phyloP scores from a whole-genome alignment of 805 yeast species.

The Zygoascus tannicola region DNA sequence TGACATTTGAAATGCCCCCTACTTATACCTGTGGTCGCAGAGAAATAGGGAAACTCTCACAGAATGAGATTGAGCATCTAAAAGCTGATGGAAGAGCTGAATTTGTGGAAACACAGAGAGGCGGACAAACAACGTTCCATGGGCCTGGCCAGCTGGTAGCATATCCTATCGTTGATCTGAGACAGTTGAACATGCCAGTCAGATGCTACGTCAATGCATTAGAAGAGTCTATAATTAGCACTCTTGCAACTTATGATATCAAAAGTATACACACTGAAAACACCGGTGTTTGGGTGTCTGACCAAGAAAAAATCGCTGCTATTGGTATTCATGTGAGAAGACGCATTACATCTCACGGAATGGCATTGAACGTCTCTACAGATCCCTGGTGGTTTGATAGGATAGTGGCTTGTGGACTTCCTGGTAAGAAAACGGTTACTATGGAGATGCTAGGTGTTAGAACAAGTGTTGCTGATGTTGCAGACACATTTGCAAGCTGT shows the following conservation, averaged over 20 bases:
- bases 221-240: constrained; percentile 45
- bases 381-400: constrained; percentile 62
- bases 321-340: constrained; percentile 83
- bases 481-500: constrained; percentile 34
- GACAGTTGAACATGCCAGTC: constrained; percentile 48
- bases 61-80: constrained; percentile 22
- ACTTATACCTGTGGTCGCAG: constrained; percentile 91
- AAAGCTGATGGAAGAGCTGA: constrained; percentile 33
- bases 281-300: constrained; percentile 81
- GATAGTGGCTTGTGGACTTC: constrained; percentile 80
- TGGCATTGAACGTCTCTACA: constrained; percentile 69
- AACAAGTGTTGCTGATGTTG: constrained; percentile 32
- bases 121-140: constrained; percentile 95
- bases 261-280: constrained; percentile 47
- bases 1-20: constrained; percentile 52
- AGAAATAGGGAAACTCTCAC: constrained; percentile 45
- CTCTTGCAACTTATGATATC: constrained; percentile 37
- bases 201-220: constrained; percentile 59
- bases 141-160: constrained; percentile 92
- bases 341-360: constrained; percentile 81
- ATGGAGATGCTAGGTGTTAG: constrained; percentile 28
- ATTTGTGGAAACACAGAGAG: constrained; percentile 73
- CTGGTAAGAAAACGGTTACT: constrained; percentile 49
- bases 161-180: constrained; percentile 68
- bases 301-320: constrained; percentile 64